phyloP scores from a whole-genome alignment of 306 rosid species.

The Dalbergia cultrata region DNA sequence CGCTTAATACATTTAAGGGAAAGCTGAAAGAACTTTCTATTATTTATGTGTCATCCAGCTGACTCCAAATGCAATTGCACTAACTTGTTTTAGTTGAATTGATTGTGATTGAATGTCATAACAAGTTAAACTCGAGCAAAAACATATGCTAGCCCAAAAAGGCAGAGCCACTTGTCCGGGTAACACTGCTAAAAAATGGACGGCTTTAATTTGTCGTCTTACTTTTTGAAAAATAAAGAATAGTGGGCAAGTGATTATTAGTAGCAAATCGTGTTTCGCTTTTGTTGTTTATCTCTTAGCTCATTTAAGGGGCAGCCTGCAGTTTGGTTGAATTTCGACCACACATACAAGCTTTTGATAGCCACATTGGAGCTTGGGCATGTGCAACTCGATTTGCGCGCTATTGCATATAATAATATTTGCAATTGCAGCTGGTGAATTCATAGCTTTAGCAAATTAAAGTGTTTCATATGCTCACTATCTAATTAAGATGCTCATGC shows the following conservation, averaged over 20 bases:
- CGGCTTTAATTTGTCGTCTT: neutral
- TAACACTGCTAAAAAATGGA: neutral
- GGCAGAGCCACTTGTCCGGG: neutral
- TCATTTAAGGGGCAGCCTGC: neutral
- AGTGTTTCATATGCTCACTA: no score
- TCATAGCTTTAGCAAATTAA: no score
- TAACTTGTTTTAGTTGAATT: neutral
- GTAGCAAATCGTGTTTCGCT: neutral
- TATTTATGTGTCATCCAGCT: neutral
- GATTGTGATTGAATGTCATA: neutral
- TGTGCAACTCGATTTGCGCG: neutral
- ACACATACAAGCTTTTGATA: neutral
- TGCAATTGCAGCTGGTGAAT: neutral
- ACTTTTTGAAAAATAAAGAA: neutral
- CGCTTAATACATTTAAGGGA: neutral
- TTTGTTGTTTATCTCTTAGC: neutral
- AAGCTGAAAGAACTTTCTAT: neutral
- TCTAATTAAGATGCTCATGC: no score
- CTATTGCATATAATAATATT: no score
- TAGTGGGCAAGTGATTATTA: neutral
- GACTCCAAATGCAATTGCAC: neutral
- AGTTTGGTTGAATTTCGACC: neutral
- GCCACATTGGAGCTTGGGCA: neutral
- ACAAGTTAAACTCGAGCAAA: neutral
- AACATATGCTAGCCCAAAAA: neutral